Evolutionary conservation across 805 yeast species (phyloP), one percentile per base, ranked within the genome.

Genomic region (Candida rishiriensis): DNA sequence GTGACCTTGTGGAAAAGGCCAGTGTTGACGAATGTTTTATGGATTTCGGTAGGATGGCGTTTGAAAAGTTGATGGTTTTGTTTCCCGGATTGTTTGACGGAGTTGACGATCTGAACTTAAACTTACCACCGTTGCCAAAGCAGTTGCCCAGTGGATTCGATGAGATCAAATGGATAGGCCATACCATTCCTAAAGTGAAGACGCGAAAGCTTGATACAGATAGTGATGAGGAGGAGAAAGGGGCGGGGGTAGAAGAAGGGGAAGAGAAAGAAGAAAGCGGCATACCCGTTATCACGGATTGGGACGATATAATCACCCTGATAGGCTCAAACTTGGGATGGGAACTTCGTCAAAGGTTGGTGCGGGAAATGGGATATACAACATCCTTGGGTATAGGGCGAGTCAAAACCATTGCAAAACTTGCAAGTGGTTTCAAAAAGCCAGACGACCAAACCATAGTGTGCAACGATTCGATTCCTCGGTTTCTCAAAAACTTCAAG

Each of bases 11-110:
- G 0, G 96, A 93, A 61, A 90, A 90, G 65, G 98, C 97, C 0
- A 88, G 97, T 65, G 93, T 90, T 15, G 99, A 93, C 65, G 99
- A 93, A 65, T 82, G 89, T 39, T 93, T 85, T 59, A 51, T 93
- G 52, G 97, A 93, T 64, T 62, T 93, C 34, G 96, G 97, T 0
- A 68, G 85, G 33, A 52, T 77, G 18, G 77, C 88, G 0, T 73
- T 76, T 53, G 46, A 60, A 1, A 65, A 59, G 40, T 61, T 81
- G 10, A 38, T 71, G 2, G 65, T 64, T 11, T 33, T 63, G 2
- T 75, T 76, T 40, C 91, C 95, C 0, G 56, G 66, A 8, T 48
- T 82, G 14, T 29, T 57, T 2, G 52, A 54, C 3, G 36, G 26
- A 1, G 35, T 44, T 33, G 31, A 37, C 6, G 37, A 33, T 14